A percentile compares a stretch with the other conserved stretches of the same genome.
Conservation (phyloP, 1,139 yeast genomes). For the Suhomyces yuchorum region DNA sequence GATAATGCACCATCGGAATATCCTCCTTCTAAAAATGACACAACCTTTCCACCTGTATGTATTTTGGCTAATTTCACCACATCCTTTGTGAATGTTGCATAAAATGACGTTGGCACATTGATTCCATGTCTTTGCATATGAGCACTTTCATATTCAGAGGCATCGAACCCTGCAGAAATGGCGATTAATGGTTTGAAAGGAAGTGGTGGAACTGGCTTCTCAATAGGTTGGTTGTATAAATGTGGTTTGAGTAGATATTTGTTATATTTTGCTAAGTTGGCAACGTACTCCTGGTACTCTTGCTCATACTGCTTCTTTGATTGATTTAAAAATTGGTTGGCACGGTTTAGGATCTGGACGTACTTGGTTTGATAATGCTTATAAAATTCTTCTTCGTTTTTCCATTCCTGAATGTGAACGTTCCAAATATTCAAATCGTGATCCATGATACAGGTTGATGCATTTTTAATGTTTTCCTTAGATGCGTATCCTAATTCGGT, state of each 20-base stretch:
- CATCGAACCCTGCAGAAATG: conserved; percentile 87
- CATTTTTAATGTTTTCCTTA: conserved; percentile 69
- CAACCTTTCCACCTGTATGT: conserved; percentile 61
- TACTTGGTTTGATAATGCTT: conserved; percentile 64
- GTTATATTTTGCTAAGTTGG: conserved; percentile 30
- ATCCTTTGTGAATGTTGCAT: conserved; percentile 72
- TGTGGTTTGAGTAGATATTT: conserved; percentile 36
- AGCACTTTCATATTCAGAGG: conserved; percentile 78
- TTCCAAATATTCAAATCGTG: conserved; percentile 86
- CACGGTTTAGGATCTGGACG: conserved; percentile 63
- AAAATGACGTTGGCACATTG: conserved; percentile 81
- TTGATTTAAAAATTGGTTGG: conserved; percentile 62
- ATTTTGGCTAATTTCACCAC: conserved; percentile 64
- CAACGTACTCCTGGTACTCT: conserved; percentile 36
- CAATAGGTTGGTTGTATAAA: conserved; percentile 26
- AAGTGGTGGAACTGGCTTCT: conserved; percentile 41
- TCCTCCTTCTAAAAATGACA: conserved; percentile 84
- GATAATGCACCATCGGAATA: conserved; percentile 82
- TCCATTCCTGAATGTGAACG: conserved; percentile 73
- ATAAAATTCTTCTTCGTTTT: conserved; percentile 64
- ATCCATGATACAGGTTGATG: conserved; percentile 78
- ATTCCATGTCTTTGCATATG: conserved; percentile 87
- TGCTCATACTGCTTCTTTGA: conserved; percentile 50
- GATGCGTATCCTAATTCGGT: conserved; percentile 80
- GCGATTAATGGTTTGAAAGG: conserved; percentile 71